Evolutionary conservation across 345 rosid species (phyloP), one percentile per base, ranked within the genome.

Genomic region (Cochlearia excelsa): DNA sequence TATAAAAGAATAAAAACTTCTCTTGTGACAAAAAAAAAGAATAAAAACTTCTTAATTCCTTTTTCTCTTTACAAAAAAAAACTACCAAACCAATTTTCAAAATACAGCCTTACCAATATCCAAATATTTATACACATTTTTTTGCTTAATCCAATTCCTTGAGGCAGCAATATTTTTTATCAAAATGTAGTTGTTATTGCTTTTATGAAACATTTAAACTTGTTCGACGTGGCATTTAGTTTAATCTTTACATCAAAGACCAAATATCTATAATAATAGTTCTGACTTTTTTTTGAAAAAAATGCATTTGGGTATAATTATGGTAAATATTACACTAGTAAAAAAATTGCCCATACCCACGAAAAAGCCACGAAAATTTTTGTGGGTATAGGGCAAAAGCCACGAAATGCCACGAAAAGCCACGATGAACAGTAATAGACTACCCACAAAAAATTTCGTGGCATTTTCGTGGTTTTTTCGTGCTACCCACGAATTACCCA

Each of bases 141-240:
- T 33, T 33, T 45, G 46, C 67, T 54, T 61, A 31, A 61, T 46
- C 62, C 30, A 66, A 33, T 9, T 49, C 26, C 46, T 41, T 46
- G 38, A 27, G 50, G 50, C 28, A 57, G 57, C 30, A 57, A 58
- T 41, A 6, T 57, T 40, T 33, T 16, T 44, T 67, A 57, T 49
- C 63, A 63, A 63, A 69, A 29, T 41, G 59, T 50, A 69, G 69
- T 29, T 63, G 50, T 56, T 50, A 40, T 2, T 63, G 37, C 16
- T 41, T 35, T 10, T 30, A 29, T 42, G 56, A 52, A 63, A 70
- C 37, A 57, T 50, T 43, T 35, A 30, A 45, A 50, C 54, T 63
- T 56, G 29, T 23, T 57, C 47, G 63, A 63, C 59, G 74, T 70
- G 54, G 69, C 63, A 54, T 39, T 57, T 48, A 11, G 29, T 50